Base-by-base conservation (phyloP, 2,329 filamentous ascomycete species). In the Verticillium isaacii region DNA sequence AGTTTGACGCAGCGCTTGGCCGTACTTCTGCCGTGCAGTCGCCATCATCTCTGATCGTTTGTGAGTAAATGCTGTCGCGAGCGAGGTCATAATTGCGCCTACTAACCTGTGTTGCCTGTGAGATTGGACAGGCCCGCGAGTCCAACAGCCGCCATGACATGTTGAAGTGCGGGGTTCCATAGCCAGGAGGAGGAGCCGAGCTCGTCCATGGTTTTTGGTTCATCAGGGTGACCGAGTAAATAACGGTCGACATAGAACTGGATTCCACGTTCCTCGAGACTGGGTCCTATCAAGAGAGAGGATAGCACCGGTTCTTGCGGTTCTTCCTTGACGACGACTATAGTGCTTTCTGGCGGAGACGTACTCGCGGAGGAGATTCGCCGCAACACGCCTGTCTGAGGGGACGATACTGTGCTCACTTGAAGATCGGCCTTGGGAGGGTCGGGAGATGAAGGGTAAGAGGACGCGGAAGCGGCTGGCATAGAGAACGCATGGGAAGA, bases 101-200 rank as follows among this genome's bases (percentile, higher is more conserved):
- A 52, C 45, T 11, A 15, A 58, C 57, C 37, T 19, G 72, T 71
- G 56, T 84, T 78, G 23, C 77, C 77, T 32, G 74, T 77, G 19
- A 85, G 71, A 61, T 87, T 86, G 3, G 83, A 81, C 62, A 88
- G 69, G 63, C 82, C 83, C 0, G 85, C 85, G 57, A 86, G 76
- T 2, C 85, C 85, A 19, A 87, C 78, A 15, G 86, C 84, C 9
- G 80, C 72, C 74, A 87, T 83, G 56, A 83, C 78, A 37, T 81
- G 78, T 32, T 76, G 77, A 8, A 80, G 72, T 14, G 74, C 72
- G 2, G 74, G 74, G 12, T 75, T 67, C 70, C 76, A 73, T 52
- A 79, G 63, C 76, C 77, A 75, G 62, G 66, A 62, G 59, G 73
- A 64, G 62, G 69, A 67, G 8, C 70, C 72, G 4, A 82, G 69